Evolutionary conservation across 495 filamentous ascomycete genomes (phyloP), one percentile per base, ranked within the genome.

Genomic region (Podospora appendiculata): DNA sequence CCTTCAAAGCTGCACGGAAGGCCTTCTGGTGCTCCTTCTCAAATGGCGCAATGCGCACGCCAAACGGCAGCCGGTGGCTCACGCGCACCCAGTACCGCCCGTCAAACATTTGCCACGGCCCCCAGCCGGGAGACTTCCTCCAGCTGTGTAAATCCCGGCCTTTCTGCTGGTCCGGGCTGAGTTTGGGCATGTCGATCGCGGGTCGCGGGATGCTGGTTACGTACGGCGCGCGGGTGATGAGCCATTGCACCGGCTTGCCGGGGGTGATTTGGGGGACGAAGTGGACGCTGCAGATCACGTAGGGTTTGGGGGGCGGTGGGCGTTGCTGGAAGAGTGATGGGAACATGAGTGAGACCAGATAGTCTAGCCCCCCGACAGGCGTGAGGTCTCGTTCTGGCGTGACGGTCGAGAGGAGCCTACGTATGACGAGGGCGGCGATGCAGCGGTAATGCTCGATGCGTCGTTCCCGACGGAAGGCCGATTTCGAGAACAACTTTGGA

Each of bases 1-100:
- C 25, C 25, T 25, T 25, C 25, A 25, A 25, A 5, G 25, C 25
- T 5, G 2, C 25, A 13, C 69, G 68, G 51, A 81, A 76, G 3
- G 57, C 19, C 41, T 72, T 69, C 8, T 79, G 65, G 62, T 85
- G 78, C 1, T 69, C 61, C 12, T 41, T 39, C 18, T 73, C 63
- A 51, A 84, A 75, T 2, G 83, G 79, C 6, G 75, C 73, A 17
- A 87, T 51, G 10, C 68, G 43, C 1, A 85, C 19, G 3, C 59
- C 48, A 50, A 57, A 57, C 2, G 62, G 58, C 0, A 74, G 55
- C 13, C 58, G 62, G 54, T 76, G 72, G 13, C 61, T 56, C 10
- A 89, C 40, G 4, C 83, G 78, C 36, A 95, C 69, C 92, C 92
- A 97, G 70, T 79, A 95, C 8, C 92, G 79, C 9, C 85, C 79